Base-by-base conservation (phyloP, 2,329 filamentous ascomycete species). In the Hortaea sp. region DNA sequence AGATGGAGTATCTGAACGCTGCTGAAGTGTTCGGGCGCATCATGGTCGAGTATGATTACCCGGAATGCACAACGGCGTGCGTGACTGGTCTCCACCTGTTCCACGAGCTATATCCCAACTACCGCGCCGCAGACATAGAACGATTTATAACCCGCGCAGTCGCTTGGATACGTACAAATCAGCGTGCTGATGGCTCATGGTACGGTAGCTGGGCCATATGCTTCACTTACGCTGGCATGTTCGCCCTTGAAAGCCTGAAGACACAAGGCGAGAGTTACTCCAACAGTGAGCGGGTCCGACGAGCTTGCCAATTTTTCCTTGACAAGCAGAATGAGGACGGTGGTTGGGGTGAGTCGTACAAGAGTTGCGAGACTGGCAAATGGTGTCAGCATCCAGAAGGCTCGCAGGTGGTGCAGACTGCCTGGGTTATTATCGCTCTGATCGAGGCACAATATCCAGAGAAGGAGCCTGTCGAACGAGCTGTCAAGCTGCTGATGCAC, bases 11-110 rank as follows among this genome's bases (percentile, higher is more conserved):
- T 63, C 77, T 98, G 39, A 98, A 98, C 60, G 90, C 90, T 0
- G 92, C 92, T 1, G 92, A 98, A 64, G 89, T 98, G 0, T 98
- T 98, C 65, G 89, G 88, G 10, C 78, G 82, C 13, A 98, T 98
- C 69, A 98, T 98, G 92, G 84, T 98, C 45, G 90, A 97, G 62
- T 98, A 98, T 64, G 88, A 95, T 64, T 97, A 98, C 61, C 88
- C 90, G 0, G 92, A 98, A 66, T 98, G 92, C 71, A 98, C 92
- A 0, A 97, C 92, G 2, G 89, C 92, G 1, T 88, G 88, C 29
- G 85, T 98, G 3, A 95, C 87, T 1, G 88, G 86, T 0, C 73
- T 98, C 13, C 84, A 83, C 4, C 73, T 90, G 1, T 97, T 97
- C 71, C 78, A 79, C 54, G 76, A 84, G 58, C 75, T 85, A 63